Percentiles rank a stretch among this genome's conserved stretches.
These are phyloP conservation scores for Santalum album DNA, from an alignment of 164 flowering plant species.

Conservation along the genomic window DNA sequence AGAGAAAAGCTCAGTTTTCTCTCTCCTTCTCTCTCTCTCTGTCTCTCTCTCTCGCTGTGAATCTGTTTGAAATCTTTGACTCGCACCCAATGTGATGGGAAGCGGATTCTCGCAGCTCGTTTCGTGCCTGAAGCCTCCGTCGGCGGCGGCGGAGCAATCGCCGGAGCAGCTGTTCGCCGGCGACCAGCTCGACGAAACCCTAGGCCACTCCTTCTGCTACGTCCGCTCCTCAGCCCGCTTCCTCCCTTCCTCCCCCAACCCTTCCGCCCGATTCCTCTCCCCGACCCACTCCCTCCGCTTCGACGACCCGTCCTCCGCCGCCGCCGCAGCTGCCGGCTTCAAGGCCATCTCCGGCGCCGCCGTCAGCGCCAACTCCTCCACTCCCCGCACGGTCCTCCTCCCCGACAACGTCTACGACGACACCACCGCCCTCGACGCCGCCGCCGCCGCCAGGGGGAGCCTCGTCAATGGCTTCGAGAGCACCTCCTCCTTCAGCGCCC, in stretches of 20 bases:
- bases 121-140: conserved; percentile 34
- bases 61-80: conserved; percentile 2
- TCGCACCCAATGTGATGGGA: conserved; percentile 62
- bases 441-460: conserved; percentile 17
- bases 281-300: conserved; percentile 64
- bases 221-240: conserved; percentile 73
- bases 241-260: conserved; percentile 40
- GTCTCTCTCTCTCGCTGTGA: conserved; percentile 12
- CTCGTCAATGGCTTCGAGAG: conserved; percentile 71
- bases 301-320: conserved; percentile 25
- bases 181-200: conserved; percentile 83
- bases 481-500: conserved; percentile 62
- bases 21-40: conserved; percentile 6
- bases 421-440: conserved; percentile 18
- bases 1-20: not conserved
- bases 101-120: conserved; percentile 43
- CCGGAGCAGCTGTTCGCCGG: conserved; percentile 32
- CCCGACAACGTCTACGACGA: conserved; percentile 42
- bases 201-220: conserved; percentile 98
- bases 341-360: conserved; percentile 91
- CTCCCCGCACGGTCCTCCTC: conserved; percentile 63
- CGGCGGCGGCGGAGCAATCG: conserved; percentile 10
- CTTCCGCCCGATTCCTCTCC: conserved; percentile 37
- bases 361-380: conserved; percentile 77
- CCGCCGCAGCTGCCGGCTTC: conserved; percentile 39